Conservation (phyloP, 371 early-diverging fungal species). For the Nematocida major region DNA sequence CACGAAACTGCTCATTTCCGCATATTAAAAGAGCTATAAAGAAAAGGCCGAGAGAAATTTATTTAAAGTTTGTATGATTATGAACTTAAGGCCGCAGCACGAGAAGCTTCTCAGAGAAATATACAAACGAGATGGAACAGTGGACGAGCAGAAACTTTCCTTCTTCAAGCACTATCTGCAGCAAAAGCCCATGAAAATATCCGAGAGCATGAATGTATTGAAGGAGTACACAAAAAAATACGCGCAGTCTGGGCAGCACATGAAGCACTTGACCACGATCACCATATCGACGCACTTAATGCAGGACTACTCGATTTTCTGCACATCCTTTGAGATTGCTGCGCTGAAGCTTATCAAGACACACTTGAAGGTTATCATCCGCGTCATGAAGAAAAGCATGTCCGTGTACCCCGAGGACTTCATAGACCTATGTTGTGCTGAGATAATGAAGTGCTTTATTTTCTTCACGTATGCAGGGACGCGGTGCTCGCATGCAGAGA, state of each 20-base stretch:
- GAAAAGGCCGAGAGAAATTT: constrained; percentile 14
- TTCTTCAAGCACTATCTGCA: constrained; percentile 54
- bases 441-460: constrained; percentile 45
- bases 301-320: constrained; percentile 49
- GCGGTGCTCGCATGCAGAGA: constrained; percentile 37
- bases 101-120: constrained; percentile 45
- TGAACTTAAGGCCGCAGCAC: constrained; percentile 53
- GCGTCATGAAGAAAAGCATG: constrained; percentile 6
- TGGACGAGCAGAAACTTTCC: constrained; percentile 55
- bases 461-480: constrained; percentile 49
- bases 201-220: constrained; percentile 25
- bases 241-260: not conserved
- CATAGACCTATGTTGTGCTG: not conserved
- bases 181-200: constrained; percentile 53
- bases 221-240: constrained; percentile 47
- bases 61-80: constrained; percentile 49
- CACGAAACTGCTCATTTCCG: not conserved
- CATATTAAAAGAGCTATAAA: constrained; percentile 2
- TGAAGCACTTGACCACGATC: constrained; percentile 36
- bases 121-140: constrained; percentile 46
- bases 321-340: constrained; percentile 47
- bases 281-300: constrained; percentile 40
- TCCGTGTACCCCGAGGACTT: not conserved
- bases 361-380: constrained; percentile 30
- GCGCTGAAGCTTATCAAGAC: constrained; percentile 47